Percentiles rank a stretch among this genome's conserved stretches.
phyloP scores from a whole-genome alignment of 208 protist genomes.

The Crithidia fasciculata region DNA sequence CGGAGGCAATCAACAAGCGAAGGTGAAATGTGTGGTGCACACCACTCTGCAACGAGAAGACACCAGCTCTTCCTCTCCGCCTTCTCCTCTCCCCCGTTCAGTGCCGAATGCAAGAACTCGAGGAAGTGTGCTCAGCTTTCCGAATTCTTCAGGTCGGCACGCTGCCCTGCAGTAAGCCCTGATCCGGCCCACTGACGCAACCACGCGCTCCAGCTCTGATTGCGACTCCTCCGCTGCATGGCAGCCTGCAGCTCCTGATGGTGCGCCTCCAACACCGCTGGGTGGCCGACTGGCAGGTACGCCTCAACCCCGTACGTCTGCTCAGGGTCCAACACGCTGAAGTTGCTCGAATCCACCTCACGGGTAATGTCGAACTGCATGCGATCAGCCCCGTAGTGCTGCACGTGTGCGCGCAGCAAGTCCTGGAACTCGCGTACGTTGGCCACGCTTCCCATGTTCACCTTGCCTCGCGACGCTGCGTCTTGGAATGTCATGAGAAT shows the following conservation, averaged over 20 bases:
- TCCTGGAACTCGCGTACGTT: conserved; percentile 84
- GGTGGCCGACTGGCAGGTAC: conserved; percentile 79
- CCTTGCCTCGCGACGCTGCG: conserved; percentile 62
- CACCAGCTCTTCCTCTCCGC: neutral
- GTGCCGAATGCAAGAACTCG: neutral
- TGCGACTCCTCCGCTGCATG: conserved; percentile 22
- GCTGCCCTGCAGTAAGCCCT: conserved; percentile 56
- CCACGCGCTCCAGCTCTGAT: conserved; percentile 56
- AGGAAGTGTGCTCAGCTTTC: neutral
- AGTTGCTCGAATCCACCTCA: conserved; percentile 74
- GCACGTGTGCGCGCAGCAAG: conserved; percentile 69
- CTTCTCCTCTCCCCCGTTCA: neutral
- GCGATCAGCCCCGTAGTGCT: conserved; percentile 76
- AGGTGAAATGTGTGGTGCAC: neutral
- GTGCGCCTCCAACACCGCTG: conserved; percentile 35
- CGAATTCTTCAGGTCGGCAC: conserved; percentile 38
- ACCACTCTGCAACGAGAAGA: too few species aligned
- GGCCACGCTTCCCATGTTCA: conserved; percentile 76
- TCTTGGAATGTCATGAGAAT: conserved; percentile 92
- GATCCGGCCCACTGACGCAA: conserved; percentile 43
- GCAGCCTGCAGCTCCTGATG: conserved; percentile 30
- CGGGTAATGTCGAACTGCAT: conserved; percentile 82
- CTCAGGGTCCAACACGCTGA: conserved; percentile 74
- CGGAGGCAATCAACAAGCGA: neutral
- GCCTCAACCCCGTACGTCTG: conserved; percentile 51